A percentile compares a stretch with the other conserved stretches of the same genome.
phyloP scores from a whole-genome alignment of 2,329 filamentous ascomycete genomes.

The Cercospora nicotianae region DNA sequence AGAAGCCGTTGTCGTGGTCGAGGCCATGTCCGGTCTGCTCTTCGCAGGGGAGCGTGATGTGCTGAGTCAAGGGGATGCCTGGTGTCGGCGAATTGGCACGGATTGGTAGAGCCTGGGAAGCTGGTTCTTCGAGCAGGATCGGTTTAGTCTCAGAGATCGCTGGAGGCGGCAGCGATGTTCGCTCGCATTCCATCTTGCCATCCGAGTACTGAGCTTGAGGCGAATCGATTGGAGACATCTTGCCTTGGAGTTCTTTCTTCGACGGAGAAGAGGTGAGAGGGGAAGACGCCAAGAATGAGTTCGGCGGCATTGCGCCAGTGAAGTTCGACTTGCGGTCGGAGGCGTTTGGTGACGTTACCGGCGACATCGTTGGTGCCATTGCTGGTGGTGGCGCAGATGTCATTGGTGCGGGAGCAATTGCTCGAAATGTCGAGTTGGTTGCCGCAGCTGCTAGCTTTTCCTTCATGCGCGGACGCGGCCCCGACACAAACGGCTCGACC shows the following conservation, averaged over 20 bases:
- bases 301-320: neutral
- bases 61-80: neutral
- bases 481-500: neutral
- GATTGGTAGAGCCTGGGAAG: neutral
- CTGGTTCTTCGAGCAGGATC: neutral
- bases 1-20: neutral
- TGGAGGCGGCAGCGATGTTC: neutral
- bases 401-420: neutral
- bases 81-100: neutral
- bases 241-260: neutral
- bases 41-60: neutral
- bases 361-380: neutral
- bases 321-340: neutral
- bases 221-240: neutral
- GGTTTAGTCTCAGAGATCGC: neutral
- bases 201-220: neutral
- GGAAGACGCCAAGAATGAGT: neutral
- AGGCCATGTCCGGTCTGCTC: neutral
- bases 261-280: neutral
- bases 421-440: neutral
- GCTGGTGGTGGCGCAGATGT: neutral
- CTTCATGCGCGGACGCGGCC: neutral
- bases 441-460: neutral
- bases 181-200: neutral
- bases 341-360: neutral